A percentile compares a stretch with the other conserved stretches of the same genome.
These are phyloP conservation scores for Boletellus sp. DNA, from an alignment of 768 basidiomycete species.

Conservation along the genomic window DNA sequence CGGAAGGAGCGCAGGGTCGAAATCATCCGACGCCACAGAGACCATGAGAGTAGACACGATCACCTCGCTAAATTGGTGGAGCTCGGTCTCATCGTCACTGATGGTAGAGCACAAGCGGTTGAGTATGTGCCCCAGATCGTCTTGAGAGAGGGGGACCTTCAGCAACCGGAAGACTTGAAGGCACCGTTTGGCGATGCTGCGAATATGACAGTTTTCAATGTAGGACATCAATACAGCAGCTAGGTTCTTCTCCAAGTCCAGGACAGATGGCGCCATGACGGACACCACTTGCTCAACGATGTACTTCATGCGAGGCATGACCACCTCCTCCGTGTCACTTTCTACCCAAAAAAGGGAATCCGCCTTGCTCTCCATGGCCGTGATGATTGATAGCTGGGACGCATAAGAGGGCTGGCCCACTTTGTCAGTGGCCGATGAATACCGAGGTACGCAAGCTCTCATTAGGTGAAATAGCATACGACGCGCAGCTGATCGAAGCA, in stretches of 20 bases:
- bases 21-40: conserved; percentile 51
- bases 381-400: conserved; percentile 48
- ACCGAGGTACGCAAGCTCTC: conserved; percentile 77
- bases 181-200: conserved; percentile 82
- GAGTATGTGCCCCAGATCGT: conserved; percentile 73
- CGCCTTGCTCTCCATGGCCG: conserved; percentile 55
- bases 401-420: conserved; percentile 43
- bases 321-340: conserved; percentile 53
- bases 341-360: conserved; percentile 67
- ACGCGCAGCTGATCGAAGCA: conserved; percentile 67
- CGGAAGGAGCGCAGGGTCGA: conserved; percentile 63
- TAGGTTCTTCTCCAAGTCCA: conserved; percentile 70
- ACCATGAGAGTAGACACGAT: conserved; percentile 73
- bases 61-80: conserved; percentile 81
- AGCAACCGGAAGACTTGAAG: conserved; percentile 86
- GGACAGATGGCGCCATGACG: conserved; percentile 66
- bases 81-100: conserved; percentile 68
- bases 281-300: conserved; percentile 64
- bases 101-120: conserved; percentile 83
- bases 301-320: conserved; percentile 63
- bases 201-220: conserved; percentile 84
- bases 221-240: conserved; percentile 77
- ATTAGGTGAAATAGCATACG: conserved; percentile 83
- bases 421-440: conserved; percentile 67
- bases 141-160: conserved; percentile 63